Evolutionary conservation across 2,329 filamentous ascomycete genomes (phyloP), one percentile per base, ranked within the genome.

Genomic region (Pestalotiopsis sp.): DNA sequence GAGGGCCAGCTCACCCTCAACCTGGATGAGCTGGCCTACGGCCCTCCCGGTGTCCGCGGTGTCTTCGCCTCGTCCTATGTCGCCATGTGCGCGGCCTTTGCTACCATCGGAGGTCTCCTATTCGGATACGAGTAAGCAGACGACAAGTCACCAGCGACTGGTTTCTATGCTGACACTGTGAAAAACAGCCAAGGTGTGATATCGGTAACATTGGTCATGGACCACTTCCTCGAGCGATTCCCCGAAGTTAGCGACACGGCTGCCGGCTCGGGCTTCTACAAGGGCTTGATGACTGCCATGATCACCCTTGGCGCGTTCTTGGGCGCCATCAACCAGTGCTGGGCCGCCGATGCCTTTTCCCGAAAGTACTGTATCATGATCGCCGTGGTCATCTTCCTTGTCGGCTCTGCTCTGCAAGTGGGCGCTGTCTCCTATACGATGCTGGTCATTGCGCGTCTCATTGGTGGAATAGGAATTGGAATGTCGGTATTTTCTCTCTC

Each of bases 271-370:
- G 85, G 85, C 5, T 86, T 68, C 41, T 49, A 68, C 41, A 70
- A 68, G 25, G 68, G 68, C 9, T 64, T 72, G 36, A 75, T 79
- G 75, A 79, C 77, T 2, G 73, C 80, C 3, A 83, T 86, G 73
- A 81, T 89, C 25, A 84, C 87, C 73, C 80, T 90, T 2, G 87
- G 87, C 52, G 87, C 87, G 52, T 88, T 86, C 84, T 73, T 88
- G 36, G 64, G 64, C 12, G 82, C 83, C 4, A 75, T 89, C 38
- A 83, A 84, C 74, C 84, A 82, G 57, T 86, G 86, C 1, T 85
- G 85, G 72, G 76, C 88, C 11, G 85, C 86, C 5, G 86, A 89
- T 70, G 81, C 80, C 38, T 73, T 85, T 57, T 86, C 84, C 9
- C 82, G 87, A 25, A 88, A 89, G 72, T 83, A 84, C 67, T 82